These are phyloP conservation scores for Hemileia vastatrix DNA, from an alignment of 1,284 basidiomycete genomes.

Conservation along the genomic window DNA sequence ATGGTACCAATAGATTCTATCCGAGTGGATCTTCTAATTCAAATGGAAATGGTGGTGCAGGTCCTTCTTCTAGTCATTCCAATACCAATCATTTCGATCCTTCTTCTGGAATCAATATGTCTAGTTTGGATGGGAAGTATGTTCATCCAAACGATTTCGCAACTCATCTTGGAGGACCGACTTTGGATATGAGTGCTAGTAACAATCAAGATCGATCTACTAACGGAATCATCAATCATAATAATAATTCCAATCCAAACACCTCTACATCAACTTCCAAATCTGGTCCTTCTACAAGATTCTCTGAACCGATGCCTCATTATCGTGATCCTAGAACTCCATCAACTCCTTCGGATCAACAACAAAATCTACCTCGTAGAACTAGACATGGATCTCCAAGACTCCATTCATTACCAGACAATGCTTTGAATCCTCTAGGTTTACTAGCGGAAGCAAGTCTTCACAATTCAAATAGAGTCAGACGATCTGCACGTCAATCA, in stretches of 20 bases:
- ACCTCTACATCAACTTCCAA: too few species aligned
- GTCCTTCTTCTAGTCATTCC: background rate
- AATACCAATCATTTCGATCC: background rate
- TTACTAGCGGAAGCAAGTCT: conserved; percentile 81
- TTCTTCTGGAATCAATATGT: background rate
- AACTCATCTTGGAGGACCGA: background rate
- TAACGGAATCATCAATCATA: too few species aligned
- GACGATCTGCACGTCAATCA: too few species aligned
- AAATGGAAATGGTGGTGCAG: too few species aligned
- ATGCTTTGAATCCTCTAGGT: conserved; percentile 78
- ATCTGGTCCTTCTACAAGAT: conserved; percentile 27
- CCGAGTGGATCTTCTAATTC: too few species aligned
- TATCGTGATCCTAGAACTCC: conserved; percentile 26
- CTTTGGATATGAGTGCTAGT: too few species aligned
- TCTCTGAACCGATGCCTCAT: conserved; percentile 29
- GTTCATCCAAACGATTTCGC: background rate
- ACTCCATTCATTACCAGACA: conserved; percentile 79
- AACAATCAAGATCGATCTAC: too few species aligned
- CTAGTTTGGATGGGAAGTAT: background rate
- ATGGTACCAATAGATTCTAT: too few species aligned
- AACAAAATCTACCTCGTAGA: conserved; percentile 47
- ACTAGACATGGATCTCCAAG: conserved; percentile 50
- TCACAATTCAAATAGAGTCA: too few species aligned
- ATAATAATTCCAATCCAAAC: too few species aligned
- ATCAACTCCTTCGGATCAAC: conserved; percentile 29